Conservation (phyloP, 768 basidiomycete species). For the Pholiota molesta region DNA sequence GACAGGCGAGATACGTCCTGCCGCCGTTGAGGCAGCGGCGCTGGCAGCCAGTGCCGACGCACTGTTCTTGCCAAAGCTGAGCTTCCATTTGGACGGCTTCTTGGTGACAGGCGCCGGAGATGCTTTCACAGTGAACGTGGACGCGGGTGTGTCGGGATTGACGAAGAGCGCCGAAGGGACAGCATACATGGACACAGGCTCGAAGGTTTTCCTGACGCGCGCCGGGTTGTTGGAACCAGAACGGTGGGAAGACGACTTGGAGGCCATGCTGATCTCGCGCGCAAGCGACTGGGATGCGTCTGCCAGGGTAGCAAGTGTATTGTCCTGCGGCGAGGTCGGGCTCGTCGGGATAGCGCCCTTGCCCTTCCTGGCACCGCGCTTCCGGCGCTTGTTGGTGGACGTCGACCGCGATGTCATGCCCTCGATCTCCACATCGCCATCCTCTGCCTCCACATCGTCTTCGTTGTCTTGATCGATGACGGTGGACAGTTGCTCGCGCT, state of each 20-base stretch:
- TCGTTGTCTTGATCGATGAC: conserved; percentile 58
- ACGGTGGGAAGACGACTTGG: conserved; percentile 43
- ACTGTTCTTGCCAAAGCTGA: conserved; percentile 68
- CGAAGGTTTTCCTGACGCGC: conserved; percentile 31
- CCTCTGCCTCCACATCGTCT: conserved; percentile 48
- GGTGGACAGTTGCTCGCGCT: conserved; percentile 51
- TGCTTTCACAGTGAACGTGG: conserved; percentile 18
- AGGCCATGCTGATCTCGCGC: conserved; percentile 77
- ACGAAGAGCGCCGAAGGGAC: conserved; percentile 38
- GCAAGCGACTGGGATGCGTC: conserved; percentile 82
- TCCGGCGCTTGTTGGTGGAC: conserved; percentile 79
- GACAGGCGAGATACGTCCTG: conserved; percentile 41
- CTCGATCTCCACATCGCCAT: conserved; percentile 35
- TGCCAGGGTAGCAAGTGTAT: conserved; percentile 71
- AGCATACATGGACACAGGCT: conserved; percentile 50
- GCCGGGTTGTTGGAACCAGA: conserved; percentile 30
- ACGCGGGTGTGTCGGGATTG: conserved; percentile 24
- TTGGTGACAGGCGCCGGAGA: conserved; percentile 51
- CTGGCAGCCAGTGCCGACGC: conserved; percentile 31
- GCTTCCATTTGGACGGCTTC: conserved; percentile 88
- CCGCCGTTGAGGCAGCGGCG: conserved; percentile 22
- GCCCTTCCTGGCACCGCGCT: conserved; percentile 84
- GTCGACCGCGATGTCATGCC: conserved; percentile 58
- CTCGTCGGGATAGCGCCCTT: conserved; percentile 54
- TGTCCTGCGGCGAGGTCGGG: conserved; percentile 44